Evolutionary conservation across 768 basidiomycete species (phyloP).

Genomic region (Pleurotus ostreatus): DNA sequence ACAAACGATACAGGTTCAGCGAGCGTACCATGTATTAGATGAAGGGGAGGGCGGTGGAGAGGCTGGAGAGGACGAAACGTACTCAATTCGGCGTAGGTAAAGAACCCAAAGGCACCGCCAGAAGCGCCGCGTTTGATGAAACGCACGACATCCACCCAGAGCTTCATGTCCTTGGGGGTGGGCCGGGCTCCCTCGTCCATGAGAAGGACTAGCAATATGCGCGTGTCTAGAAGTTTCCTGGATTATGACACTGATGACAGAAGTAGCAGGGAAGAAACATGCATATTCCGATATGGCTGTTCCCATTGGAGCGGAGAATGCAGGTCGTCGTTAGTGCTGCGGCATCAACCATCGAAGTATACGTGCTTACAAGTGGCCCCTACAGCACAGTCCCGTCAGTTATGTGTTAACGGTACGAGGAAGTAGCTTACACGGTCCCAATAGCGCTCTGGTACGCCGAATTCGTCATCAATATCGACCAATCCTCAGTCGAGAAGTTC

Average conservation of each 20-base stretch:
- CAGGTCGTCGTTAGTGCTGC: too few relatives aligned
- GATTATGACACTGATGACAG: neutral
- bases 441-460: constrained; percentile 47
- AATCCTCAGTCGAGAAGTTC: constrained; percentile 52
- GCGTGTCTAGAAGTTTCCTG: constrained; percentile 30
- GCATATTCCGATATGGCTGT: constrained; percentile 54
- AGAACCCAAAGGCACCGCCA: constrained; percentile 47
- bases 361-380: constrained; percentile 37
- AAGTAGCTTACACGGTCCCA: constrained; percentile 32
- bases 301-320: neutral
- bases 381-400: constrained; percentile 12
- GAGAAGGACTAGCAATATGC: constrained; percentile 45
- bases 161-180: constrained; percentile 44
- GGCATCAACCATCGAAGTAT: too few relatives aligned
- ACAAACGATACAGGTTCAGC: neutral
- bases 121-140: constrained; percentile 47
- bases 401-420: neutral
- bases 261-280: constrained; percentile 10
- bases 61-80: constrained; percentile 16
- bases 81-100: constrained; percentile 56
- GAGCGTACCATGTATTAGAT: too few relatives aligned
- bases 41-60: neutral
- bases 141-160: constrained; percentile 51
- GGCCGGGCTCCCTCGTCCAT: constrained; percentile 43
- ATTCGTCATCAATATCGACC: constrained; percentile 48